phyloP scores from a whole-genome alignment of 768 basidiomycete genomes.

The Boletales sp. region DNA sequence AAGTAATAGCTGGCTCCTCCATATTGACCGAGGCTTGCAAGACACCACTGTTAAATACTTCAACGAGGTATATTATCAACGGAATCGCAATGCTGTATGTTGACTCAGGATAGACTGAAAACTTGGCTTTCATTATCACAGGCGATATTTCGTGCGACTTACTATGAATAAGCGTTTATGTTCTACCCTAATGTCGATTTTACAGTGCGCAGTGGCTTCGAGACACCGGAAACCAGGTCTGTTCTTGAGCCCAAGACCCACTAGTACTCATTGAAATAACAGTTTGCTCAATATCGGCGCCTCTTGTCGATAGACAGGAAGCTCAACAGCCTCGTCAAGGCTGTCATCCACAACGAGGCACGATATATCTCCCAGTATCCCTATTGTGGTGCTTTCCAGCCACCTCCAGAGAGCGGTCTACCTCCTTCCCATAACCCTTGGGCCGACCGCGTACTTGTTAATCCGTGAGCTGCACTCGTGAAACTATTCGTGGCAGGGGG shows the following conservation, averaged over 20 bases:
- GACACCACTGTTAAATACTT: constrained; percentile 82
- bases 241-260: constrained; percentile 3
- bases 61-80: constrained; percentile 41
- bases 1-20: background rate
- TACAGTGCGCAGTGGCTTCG: constrained; percentile 78
- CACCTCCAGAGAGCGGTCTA: constrained; percentile 71
- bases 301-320: constrained; percentile 55
- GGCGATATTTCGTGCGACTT: constrained; percentile 70
- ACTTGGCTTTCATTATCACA: constrained; percentile 78
- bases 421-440: constrained; percentile 61
- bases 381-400: constrained; percentile 81
- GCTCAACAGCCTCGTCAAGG: constrained; percentile 65
- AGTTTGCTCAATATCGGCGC: constrained; percentile 70
- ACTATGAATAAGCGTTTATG: background rate
- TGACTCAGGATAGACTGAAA: constrained; percentile 45
- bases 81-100: background rate
- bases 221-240: constrained; percentile 75
- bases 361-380: constrained; percentile 69
- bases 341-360: constrained; percentile 80
- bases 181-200: constrained; percentile 4
- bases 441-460: constrained; percentile 67
- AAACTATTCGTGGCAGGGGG: background rate
- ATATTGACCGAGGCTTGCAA: constrained; percentile 21
- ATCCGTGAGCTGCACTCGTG: constrained; percentile 50
- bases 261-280: constrained; percentile 2